Evolutionary conservation across 805 yeast genomes (phyloP).

Genomic region (Saccharomycopsis olivae): DNA sequence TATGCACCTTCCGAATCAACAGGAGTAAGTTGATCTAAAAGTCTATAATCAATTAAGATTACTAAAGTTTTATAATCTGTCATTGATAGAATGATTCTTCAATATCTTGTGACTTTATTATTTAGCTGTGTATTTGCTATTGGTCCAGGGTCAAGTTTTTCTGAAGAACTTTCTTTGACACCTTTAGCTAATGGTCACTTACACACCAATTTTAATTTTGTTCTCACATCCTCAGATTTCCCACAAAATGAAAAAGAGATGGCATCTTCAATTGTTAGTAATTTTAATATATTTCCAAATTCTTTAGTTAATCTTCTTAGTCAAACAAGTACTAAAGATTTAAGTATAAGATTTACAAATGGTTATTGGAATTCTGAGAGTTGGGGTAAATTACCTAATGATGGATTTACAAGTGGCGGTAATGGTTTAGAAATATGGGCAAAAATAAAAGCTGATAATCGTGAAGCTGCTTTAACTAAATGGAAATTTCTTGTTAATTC

Average conservation of each 20-base stretch:
- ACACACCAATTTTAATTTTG: conserved; percentile 14
- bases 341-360: conserved; percentile 80
- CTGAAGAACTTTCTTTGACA: conserved; percentile 12
- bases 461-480: conserved; percentile 42
- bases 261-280: conserved; percentile 14
- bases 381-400: conserved; percentile 75
- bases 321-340: conserved; percentile 54
- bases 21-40: no score
- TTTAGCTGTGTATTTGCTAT: no score
- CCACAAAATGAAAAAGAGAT: conserved; percentile 3
- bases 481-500: conserved; percentile 71
- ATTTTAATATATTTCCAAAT: conserved; percentile 68
- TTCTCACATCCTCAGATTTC: conserved; percentile 9
- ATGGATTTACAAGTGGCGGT: conserved; percentile 75
- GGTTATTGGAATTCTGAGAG: conserved; percentile 90
- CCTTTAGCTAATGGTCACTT: conserved; percentile 18
- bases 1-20: no score
- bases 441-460: conserved; percentile 50
- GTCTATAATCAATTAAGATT: no score
- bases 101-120: no score
- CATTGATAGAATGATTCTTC: no score
- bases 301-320: conserved; percentile 68
- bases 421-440: conserved; percentile 96
- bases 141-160: conserved; percentile 2
- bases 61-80: no score